These are phyloP conservation scores for Trichoderma sp. DNA, from an alignment of 2,329 filamentous ascomycete genomes.

Conservation along the genomic window DNA sequence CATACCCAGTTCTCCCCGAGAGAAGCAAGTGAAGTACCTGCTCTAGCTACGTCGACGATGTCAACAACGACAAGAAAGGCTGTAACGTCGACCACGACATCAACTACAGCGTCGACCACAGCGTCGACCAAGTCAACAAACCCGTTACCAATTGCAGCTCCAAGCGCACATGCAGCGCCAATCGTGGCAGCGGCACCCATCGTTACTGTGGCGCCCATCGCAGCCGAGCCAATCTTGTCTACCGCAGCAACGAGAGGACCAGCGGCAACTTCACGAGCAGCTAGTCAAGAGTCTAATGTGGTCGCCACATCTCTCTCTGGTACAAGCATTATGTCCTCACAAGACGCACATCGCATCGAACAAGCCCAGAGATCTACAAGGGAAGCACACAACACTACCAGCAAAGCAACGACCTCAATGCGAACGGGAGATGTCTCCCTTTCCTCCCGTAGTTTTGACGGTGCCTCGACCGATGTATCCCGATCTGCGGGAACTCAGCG, in stretches of 20 bases:
- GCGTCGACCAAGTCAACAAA: not conserved
- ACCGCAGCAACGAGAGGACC: slow-evolving; percentile 61
- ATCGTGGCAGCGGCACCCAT: not conserved
- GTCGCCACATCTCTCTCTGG: not conserved
- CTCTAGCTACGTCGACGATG: not conserved
- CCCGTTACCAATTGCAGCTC: not conserved
- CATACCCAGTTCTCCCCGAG: slow-evolving; percentile 41
- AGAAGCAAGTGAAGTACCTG: not conserved
- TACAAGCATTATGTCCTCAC: not conserved
- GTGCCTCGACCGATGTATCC: not conserved
- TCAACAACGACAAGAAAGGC: not conserved
- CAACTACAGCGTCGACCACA: not conserved
- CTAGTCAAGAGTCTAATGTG: not conserved
- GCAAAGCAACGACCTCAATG: not conserved
- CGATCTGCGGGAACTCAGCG: slow-evolving; percentile 22
- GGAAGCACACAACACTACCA: not conserved
- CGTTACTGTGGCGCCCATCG: not conserved
- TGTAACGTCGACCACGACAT: not conserved
- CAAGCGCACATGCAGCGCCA: not conserved
- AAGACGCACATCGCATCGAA: not conserved
- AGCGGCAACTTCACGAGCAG: slow-evolving; percentile 60
- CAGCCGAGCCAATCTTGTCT: slow-evolving; percentile 48
- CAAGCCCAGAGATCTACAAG: not conserved
- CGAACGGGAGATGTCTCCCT: not conserved
- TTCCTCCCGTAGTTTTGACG: not conserved